Evolutionary conservation across 225 moss, liverwort and hornwort species (phyloP).

Genomic region (Bryum argenteum): DNA sequence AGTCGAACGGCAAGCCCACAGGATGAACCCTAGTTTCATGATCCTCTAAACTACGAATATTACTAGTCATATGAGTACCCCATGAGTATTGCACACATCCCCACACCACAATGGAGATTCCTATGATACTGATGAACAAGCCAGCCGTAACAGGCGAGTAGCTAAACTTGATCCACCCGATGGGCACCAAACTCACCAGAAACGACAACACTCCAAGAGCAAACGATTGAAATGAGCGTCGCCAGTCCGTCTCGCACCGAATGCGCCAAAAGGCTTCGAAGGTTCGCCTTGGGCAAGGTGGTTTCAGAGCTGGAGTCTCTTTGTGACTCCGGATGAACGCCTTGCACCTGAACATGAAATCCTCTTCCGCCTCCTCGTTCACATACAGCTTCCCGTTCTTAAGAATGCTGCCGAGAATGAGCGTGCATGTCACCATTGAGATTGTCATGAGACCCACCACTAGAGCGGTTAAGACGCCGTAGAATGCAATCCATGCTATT

Average conservation of each 20-base stretch:
- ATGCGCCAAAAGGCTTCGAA: slow-evolving; percentile 60
- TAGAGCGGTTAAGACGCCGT: slow-evolving; percentile 55
- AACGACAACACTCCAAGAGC: slow-evolving; percentile 54
- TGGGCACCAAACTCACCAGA: slow-evolving; percentile 54
- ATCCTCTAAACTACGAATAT: slow-evolving; percentile 48
- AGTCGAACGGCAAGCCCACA: slow-evolving; percentile 54
- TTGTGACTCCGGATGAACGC: slow-evolving; percentile 36
- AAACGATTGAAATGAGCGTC: slow-evolving; percentile 53
- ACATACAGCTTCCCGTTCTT: slow-evolving; percentile 62
- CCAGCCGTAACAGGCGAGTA: slow-evolving; percentile 49
- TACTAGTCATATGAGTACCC: slow-evolving; percentile 59
- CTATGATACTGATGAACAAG: slow-evolving; percentile 50
- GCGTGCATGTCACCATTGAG: slow-evolving; percentile 63
- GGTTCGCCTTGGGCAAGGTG: slow-evolving; percentile 52
- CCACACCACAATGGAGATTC: slow-evolving; percentile 48
- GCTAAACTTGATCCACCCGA: slow-evolving; percentile 63
- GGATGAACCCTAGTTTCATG: slow-evolving; percentile 42
- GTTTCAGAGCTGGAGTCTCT: slow-evolving; percentile 35
- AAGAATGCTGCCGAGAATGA: slow-evolving; percentile 60
- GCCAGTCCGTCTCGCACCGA: slow-evolving; percentile 60
- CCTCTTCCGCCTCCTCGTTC: slow-evolving; percentile 64
- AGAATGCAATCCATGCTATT: slow-evolving; percentile 50
- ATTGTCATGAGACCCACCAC: slow-evolving; percentile 60
- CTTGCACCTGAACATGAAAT: slow-evolving; percentile 65
- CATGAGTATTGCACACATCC: slow-evolving; percentile 58